Percentiles rank a stretch among this genome's conserved stretches.
Evolutionary conservation across 352 stramenopile species (phyloP).

Genomic region (Phytophthora pistaciae): DNA sequence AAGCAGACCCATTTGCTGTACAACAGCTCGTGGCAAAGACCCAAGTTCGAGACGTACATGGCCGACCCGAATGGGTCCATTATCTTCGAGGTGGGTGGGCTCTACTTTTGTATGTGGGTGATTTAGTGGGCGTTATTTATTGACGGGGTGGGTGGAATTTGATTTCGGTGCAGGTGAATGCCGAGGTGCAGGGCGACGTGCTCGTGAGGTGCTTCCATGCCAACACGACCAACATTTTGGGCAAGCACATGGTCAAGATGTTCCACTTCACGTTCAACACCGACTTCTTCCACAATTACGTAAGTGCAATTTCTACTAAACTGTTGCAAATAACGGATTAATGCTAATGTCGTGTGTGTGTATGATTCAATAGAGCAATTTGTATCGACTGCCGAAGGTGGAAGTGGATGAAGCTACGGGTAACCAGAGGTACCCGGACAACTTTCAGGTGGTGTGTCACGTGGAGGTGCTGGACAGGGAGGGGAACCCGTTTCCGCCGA

Average conservation of each 20-base stretch:
- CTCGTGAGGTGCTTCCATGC: conserved; percentile 80
- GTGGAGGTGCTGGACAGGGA: conserved; percentile 1
- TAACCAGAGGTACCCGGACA: conserved; percentile 62
- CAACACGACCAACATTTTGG: conserved; percentile 75
- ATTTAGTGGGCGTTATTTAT: not conserved
- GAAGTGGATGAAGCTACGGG: conserved; percentile 71
- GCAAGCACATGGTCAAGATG: conserved; percentile 87
- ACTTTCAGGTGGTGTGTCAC: conserved; percentile 34
- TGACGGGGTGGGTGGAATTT: conserved; percentile 45
- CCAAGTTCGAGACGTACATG: conserved; percentile 71
- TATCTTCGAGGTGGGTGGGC: conserved; percentile 62
- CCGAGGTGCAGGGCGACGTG: conserved; percentile 74
- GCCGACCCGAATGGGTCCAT: conserved; percentile 63
- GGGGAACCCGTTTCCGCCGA: conserved; percentile 16
- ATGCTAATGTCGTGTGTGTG: conserved; percentile 57
- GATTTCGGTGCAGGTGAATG: conserved; percentile 57
- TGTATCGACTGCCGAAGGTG: conserved; percentile 62
- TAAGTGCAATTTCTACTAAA: conserved; percentile 32
- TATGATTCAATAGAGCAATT: conserved; percentile 45
- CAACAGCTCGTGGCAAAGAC: conserved; percentile 78
- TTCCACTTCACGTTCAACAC: conserved; percentile 90
- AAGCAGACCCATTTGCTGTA: conserved; percentile 68
- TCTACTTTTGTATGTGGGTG: not conserved
- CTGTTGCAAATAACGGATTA: not conserved
- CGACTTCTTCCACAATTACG: conserved; percentile 81